Percentiles rank a stretch among this genome's conserved stretches.
These are phyloP conservation scores for Corymbia maculata DNA, from an alignment of 345 rosid genomes.

Conservation along the genomic window DNA sequence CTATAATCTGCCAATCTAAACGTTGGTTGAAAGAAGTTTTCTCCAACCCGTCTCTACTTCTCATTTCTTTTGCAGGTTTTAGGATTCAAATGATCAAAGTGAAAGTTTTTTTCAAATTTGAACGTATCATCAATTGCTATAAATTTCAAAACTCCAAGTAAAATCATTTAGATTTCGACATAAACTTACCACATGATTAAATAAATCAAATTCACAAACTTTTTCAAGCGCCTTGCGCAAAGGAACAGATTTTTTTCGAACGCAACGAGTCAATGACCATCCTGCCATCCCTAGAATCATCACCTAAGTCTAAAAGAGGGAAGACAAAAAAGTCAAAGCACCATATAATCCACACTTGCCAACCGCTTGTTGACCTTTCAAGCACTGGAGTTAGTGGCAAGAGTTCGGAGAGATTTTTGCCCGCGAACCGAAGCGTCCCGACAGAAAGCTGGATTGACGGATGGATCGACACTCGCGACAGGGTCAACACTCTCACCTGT, in stretches of 20 bases:
- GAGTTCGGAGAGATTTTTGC: neutral
- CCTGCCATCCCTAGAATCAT: neutral
- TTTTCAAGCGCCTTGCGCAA: too few relatives aligned
- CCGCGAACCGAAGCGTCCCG: neutral
- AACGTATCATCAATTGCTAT: neutral
- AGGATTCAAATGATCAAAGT: neutral
- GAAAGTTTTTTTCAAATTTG: neutral
- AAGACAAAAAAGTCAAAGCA: neutral
- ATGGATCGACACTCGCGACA: neutral
- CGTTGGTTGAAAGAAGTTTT: neutral
- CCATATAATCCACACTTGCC: neutral
- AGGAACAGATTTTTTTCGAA: neutral
- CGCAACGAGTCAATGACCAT: neutral
- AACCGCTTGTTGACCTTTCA: neutral
- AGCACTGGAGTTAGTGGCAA: neutral
- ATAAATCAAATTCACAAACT: neutral
- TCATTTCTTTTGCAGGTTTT: neutral
- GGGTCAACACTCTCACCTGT: neutral
- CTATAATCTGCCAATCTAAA: neutral
- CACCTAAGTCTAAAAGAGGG: neutral
- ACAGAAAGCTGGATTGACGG: neutral
- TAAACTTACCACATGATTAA: neutral
- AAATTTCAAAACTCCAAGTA: neutral
- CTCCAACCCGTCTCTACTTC: neutral
- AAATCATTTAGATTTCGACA: neutral